Evolutionary conservation across 768 basidiomycete species (phyloP).

Genomic region (Lactarius indigo): DNA sequence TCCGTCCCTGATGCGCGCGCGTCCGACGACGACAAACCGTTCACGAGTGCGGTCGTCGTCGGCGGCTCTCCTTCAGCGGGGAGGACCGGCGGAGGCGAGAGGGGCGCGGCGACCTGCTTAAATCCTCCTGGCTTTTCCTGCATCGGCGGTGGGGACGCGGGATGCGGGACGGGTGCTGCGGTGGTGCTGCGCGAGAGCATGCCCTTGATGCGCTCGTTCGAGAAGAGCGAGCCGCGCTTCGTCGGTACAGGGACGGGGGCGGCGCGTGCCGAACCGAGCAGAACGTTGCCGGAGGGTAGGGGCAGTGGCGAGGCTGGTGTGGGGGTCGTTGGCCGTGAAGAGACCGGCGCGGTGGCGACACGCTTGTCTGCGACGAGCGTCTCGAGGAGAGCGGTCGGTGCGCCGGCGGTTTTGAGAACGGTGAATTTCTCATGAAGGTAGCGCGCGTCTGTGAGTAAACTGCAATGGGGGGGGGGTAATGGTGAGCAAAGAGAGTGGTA

Average conservation of each 20-base stretch:
- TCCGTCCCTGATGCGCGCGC: too few relatives aligned
- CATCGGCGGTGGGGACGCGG: background rate
- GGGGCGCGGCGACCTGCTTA: constrained; percentile 31
- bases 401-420: constrained; percentile 60
- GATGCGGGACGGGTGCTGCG: background rate
- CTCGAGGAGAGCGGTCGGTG: constrained; percentile 76
- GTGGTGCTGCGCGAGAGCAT: constrained; percentile 30
- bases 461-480: constrained; percentile 33
- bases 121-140: constrained; percentile 26
- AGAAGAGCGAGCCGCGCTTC: constrained; percentile 22
- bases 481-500: constrained; percentile 14
- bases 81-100: constrained; percentile 9
- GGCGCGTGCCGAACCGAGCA: constrained; percentile 13
- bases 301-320: constrained; percentile 11
- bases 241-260: background rate
- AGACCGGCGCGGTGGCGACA: background rate
- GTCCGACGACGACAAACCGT: background rate
- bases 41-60: constrained; percentile 2
- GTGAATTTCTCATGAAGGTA: constrained; percentile 76
- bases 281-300: constrained; percentile 14
- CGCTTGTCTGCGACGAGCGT: constrained; percentile 79
- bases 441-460: constrained; percentile 75
- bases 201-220: constrained; percentile 40
- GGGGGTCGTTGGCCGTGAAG: constrained; percentile 9
- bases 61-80: constrained; percentile 6